Conservation (phyloP, 177 flowering plant species). For the Vitis hybrid region DNA sequence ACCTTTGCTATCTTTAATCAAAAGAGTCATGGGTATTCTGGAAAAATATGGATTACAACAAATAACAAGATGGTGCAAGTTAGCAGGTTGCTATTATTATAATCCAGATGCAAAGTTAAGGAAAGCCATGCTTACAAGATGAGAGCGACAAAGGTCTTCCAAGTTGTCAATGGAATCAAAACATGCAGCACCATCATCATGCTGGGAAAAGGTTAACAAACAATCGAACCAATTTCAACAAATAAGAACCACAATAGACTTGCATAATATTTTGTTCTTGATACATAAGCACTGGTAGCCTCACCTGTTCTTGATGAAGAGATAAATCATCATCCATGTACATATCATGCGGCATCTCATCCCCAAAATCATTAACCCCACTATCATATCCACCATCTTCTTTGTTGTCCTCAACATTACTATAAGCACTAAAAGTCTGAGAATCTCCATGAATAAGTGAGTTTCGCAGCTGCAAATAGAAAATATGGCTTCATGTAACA, state of each 20-base stretch:
- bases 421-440: slow-evolving; percentile 26
- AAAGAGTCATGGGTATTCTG: no score
- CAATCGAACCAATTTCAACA: no score
- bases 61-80: not conserved
- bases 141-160: slow-evolving; percentile 94
- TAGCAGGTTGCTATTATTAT: not conserved
- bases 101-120: not conserved
- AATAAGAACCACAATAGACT: no score
- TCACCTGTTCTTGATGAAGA: slow-evolving; percentile 41
- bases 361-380: slow-evolving; percentile 43
- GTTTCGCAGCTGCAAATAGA: slow-evolving; percentile 63
- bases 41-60: not conserved
- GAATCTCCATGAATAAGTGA: slow-evolving; percentile 51
- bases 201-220: slow-evolving; percentile 30
- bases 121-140: slow-evolving; percentile 54
- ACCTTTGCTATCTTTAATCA: no score
- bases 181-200: slow-evolving; percentile 26
- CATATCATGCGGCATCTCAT: slow-evolving; percentile 44
- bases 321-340: slow-evolving; percentile 53
- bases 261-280: no score
- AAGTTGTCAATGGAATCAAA: slow-evolving; percentile 45
- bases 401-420: slow-evolving; percentile 25
- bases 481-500: slow-evolving; percentile 10
- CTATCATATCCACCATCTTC: slow-evolving; percentile 45
- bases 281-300: not conserved